Percentiles rank a stretch among this genome's conserved stretches.
phyloP scores from a whole-genome alignment of 352 stramenopile species.

The Phytophthora meadii region DNA sequence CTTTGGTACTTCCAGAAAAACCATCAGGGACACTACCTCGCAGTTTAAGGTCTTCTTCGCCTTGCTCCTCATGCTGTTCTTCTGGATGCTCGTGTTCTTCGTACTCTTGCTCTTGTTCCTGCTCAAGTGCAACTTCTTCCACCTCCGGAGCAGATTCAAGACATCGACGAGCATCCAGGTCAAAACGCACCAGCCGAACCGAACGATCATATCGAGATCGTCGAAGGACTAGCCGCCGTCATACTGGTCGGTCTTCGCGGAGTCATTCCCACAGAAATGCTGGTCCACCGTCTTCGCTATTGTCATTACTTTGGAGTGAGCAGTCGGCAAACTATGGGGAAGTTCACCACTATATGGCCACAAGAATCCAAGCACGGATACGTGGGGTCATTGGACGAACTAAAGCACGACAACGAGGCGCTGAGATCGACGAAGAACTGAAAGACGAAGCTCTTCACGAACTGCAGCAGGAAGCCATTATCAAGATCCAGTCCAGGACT shows the following conservation, averaged over 20 bases:
- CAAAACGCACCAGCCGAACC: conserved; percentile 1
- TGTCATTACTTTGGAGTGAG: conserved; percentile 2
- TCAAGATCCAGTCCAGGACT: conserved; percentile 52
- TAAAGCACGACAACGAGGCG: conserved; percentile 17
- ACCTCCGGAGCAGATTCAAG: neutral
- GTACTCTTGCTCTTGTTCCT: conserved; percentile 18
- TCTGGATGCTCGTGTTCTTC: conserved; percentile 19
- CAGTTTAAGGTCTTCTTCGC: conserved; percentile 6
- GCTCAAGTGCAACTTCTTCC: no score
- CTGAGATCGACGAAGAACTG: conserved; percentile 48
- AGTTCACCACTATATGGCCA: conserved; percentile 42
- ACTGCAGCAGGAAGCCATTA: conserved; percentile 36
- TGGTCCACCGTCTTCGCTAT: conserved; percentile 17
- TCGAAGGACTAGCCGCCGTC: neutral
- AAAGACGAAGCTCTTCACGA: conserved; percentile 51
- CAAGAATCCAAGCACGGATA: conserved; percentile 47
- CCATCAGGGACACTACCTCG: conserved; percentile 6
- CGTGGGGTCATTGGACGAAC: conserved; percentile 40
- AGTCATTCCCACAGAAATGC: conserved; percentile 8
- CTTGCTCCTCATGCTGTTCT: conserved; percentile 11
- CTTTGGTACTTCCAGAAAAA: conserved; percentile 10
- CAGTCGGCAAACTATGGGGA: conserved; percentile 25
- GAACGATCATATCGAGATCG: conserved; percentile 13
- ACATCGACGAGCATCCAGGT: conserved; percentile 8
- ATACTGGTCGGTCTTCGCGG: conserved; percentile 10